Evolutionary conservation across 1,284 basidiomycete species (phyloP).

Genomic region (Ustilago trichophora): DNA sequence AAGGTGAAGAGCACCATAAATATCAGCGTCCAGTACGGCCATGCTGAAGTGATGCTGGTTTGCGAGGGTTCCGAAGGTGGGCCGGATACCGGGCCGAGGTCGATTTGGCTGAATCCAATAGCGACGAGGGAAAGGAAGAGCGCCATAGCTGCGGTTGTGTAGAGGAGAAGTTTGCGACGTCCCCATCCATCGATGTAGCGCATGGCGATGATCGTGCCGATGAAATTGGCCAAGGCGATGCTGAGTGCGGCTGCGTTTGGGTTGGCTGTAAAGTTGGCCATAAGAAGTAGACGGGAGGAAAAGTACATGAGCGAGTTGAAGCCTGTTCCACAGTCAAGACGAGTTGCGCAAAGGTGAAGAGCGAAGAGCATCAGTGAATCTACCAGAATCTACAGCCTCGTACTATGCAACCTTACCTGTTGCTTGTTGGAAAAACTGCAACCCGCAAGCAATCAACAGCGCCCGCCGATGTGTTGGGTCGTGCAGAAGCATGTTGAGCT

Average conservation of each 20-base stretch:
- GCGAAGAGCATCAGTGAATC: too few species aligned
- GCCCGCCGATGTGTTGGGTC: slow-evolving; percentile 36
- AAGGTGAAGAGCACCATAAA: slow-evolving; percentile 50
- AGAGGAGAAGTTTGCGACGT: slow-evolving; percentile 49
- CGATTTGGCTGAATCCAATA: slow-evolving; percentile 37
- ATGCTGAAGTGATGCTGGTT: slow-evolving; percentile 11
- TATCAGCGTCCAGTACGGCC: slow-evolving; percentile 43
- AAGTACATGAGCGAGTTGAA: slow-evolving; percentile 54
- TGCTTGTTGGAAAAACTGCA: slow-evolving; percentile 52
- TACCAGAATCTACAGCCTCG: too few species aligned
- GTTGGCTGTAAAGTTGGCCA: slow-evolving; percentile 55
- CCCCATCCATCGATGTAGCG: slow-evolving; percentile 52
- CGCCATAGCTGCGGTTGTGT: slow-evolving; percentile 46
- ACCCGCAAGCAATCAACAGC: slow-evolving; percentile 47
- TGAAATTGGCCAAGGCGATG: slow-evolving; percentile 56
- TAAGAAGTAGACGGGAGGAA: slow-evolving; percentile 42
- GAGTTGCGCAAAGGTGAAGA: too few species aligned
- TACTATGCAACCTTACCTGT: too few species aligned
- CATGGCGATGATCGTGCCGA: slow-evolving; percentile 52
- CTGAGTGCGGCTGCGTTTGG: slow-evolving; percentile 54
- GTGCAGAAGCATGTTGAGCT: slow-evolving; percentile 36
- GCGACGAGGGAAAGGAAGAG: slow-evolving; percentile 46
- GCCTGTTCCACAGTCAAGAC: too few species aligned
- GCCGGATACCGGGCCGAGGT: slow-evolving; percentile 16
- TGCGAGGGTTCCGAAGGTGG: background rate